Evolutionary conservation across 768 basidiomycete genomes (phyloP).

Genomic region (Lentinula aciculospora): DNA sequence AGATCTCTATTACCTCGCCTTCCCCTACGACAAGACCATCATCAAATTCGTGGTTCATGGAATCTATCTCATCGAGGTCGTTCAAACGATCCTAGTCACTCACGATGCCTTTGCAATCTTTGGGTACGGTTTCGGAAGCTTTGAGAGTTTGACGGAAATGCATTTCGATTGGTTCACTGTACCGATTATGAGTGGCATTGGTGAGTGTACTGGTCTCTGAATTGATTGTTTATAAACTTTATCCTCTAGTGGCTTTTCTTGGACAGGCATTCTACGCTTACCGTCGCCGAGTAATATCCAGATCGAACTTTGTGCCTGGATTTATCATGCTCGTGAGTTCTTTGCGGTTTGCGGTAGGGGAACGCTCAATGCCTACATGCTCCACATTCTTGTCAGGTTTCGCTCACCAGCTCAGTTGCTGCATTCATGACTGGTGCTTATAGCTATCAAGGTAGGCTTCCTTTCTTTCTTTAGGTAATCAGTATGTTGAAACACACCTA

Average conservation of each 20-base stretch:
- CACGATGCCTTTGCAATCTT: not conserved
- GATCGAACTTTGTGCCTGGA: not conserved
- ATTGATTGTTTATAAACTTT: not conserved
- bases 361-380: too few species aligned
- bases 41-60: slow-evolving; percentile 1
- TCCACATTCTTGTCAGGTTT: not conserved
- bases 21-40: not conserved
- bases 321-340: not conserved
- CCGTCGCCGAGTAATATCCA: not conserved
- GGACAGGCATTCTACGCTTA: not conserved
- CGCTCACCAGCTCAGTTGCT: not conserved
- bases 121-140: not conserved
- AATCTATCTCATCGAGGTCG: slow-evolving; percentile 4
- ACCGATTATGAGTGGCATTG: not conserved
- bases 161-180: not conserved
- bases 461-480: too few species aligned
- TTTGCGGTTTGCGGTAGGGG: not conserved
- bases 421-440: not conserved
- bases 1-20: slow-evolving; percentile 12
- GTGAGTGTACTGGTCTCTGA: not conserved
- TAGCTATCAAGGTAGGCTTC: not conserved
- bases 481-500: not conserved
- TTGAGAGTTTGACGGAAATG: not conserved
- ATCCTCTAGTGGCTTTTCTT: not conserved
- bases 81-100: slow-evolving; percentile 2